Base-by-base conservation (phyloP, 257 asterid genomes). In the Penstemon barbatus region DNA sequence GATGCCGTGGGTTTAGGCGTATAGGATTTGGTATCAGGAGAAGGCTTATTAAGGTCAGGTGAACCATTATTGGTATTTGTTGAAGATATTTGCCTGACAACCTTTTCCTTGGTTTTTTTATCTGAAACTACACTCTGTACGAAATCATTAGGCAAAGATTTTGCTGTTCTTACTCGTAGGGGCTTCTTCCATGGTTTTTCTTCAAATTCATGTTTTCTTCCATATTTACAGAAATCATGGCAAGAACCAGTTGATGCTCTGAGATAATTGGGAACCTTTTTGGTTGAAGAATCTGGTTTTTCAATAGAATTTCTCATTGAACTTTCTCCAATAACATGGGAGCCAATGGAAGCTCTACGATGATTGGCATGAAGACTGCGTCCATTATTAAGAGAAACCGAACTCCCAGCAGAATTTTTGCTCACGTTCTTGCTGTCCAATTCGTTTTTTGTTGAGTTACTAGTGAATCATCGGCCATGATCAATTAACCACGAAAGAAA, bases 151-250 rank as follows among this genome's bases (percentile, higher is more conserved):
- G 77, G 49, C 56, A 74, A 75, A 71, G 82, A 57, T 55, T 77
- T 79, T 15, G 15, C 42, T 8, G 15, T 61, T 63, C 78, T 78
- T 79, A 74, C 87, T 19, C 77, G 77, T 4, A 77, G 58, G 36
- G 87, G 78, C 65, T n/a, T 25, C 33, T 25, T 57, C 74, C 70
- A 43, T 55, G 82, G 55, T 56, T 76, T 67, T 65, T 71, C 72
- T 49, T 79, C 81, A 52, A 62, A 40, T 11, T 73, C 71, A 5
- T 71, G 81, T 53, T 67, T 83, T 63, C 70, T 53, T 4, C 98
- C 98, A 64, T 75, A 84, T 72, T 92, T 92, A 77, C 98, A 89
- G 54, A 84, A 70, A 73, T 92, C 98, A 48, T 92, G 98, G 80
- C 98, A 87, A 64, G 98, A 86, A 61, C 95, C 96, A 37, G 85